Percentiles rank a stretch among this genome's conserved stretches.
These are phyloP conservation scores for Cercospora sp. DNA, from an alignment of 2,329 filamentous ascomycete species.

Conservation along the genomic window DNA sequence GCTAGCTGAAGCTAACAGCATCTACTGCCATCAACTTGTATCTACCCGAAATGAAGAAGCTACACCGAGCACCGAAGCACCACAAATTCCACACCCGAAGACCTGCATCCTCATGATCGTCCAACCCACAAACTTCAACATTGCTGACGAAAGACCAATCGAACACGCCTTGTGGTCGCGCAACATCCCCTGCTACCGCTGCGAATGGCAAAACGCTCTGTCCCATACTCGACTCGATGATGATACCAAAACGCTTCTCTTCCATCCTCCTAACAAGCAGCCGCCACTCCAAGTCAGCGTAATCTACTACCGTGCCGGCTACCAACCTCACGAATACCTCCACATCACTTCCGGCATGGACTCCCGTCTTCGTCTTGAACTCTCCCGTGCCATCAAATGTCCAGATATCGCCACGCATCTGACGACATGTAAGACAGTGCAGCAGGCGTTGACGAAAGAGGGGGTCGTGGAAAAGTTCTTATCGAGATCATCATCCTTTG, in stretches of 20 bases:
- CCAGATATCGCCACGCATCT: conserved; percentile 47
- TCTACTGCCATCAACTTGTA: conserved; percentile 34
- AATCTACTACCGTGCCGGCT: conserved; percentile 49
- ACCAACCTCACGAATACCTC: conserved; percentile 45
- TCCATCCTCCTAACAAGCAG: conserved; percentile 23
- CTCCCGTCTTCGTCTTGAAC: conserved; percentile 42
- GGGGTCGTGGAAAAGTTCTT: neutral
- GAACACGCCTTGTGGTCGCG: conserved; percentile 46
- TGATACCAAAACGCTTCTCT: conserved; percentile 39
- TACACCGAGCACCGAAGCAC: neutral
- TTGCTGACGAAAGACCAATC: conserved; percentile 49
- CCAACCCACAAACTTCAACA: conserved; percentile 49
- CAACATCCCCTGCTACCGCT: conserved; percentile 42
- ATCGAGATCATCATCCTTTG: neutral
- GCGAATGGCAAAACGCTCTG: conserved; percentile 42
- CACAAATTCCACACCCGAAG: neutral
- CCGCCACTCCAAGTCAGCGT: conserved; percentile 44
- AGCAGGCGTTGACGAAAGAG: conserved; percentile 42
- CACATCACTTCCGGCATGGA: conserved; percentile 32
- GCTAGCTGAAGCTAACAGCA: conserved; percentile 40
- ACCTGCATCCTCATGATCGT: conserved; percentile 47
- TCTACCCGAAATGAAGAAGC: neutral
- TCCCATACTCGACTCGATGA: conserved; percentile 33
- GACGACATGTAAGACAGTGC: conserved; percentile 48
- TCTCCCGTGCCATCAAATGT: conserved; percentile 48